Base-by-base conservation (phyloP, 2,329 filamentous ascomycete species). In the Penicillium sp. region DNA sequence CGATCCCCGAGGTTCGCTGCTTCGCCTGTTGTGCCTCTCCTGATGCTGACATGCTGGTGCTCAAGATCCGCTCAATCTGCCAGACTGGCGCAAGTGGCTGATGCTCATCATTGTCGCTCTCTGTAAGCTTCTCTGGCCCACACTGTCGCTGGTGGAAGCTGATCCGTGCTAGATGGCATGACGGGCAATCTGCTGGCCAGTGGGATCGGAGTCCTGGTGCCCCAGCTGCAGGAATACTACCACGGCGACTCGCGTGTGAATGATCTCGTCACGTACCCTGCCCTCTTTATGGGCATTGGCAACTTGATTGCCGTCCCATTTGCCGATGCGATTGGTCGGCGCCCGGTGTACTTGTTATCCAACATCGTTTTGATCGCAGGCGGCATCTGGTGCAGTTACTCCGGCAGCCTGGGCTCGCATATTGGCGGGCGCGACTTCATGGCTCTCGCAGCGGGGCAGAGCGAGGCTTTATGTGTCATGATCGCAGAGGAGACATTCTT, bases 401-500 rank as follows among this genome's bases (percentile, higher is more conserved):
- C 67, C 5, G 64, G 61, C 21, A 67, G 56, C 31, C 71, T 72
- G 51, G 68, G 70, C 23, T 71, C 66, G 54, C 77, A 79, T 63
- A 71, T 78, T 51, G 71, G 66, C 2, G 73, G 74, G 0, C 70
- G 77, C 3, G 71, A 75, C 67, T 49, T 79, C 1, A 69, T 78
- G 17, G 75, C 74, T 1, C 63, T 79, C 9, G 75, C 76, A 0
- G 75, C 76, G 1, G 77, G 75, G 11, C 76, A 79, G 62, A 76
- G 73, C 51, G 76, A 79, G 57, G 76, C 76, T 2, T 66, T 79
- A 7, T 73, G 75, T n/a, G 76, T 75, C 0, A 68, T 79, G 68
- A 78, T 79, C 54, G 63, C 62, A 19, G 64, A 78, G 64, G 75
- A 77, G 53, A 67, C 78, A 17, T 77, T 78, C 65, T 81, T 80